These are phyloP conservation scores for Globisporangium cederbergense DNA, from an alignment of 352 stramenopile species.

Conservation along the genomic window DNA sequence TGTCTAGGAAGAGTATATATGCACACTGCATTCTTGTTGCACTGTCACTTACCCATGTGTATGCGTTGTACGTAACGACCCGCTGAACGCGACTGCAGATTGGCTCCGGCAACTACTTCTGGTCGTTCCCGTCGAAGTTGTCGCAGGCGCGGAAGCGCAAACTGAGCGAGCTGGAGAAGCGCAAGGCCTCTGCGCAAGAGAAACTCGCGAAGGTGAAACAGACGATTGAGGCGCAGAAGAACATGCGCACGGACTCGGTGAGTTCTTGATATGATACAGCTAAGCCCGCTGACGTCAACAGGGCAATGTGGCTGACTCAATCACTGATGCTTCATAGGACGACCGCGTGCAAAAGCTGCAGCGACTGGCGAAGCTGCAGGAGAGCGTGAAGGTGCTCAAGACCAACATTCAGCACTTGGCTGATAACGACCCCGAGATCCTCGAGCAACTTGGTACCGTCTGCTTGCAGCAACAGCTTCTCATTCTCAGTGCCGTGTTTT, in stretches of 20 bases:
- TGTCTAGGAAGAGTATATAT: neutral
- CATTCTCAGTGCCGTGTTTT: neutral
- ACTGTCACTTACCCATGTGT: neutral
- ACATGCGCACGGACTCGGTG: conserved; percentile 57
- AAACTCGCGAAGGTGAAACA: conserved; percentile 51
- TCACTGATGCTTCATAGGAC: conserved; percentile 28
- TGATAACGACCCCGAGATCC: conserved; percentile 70
- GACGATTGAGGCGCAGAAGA: conserved; percentile 47
- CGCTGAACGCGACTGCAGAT: conserved; percentile 28
- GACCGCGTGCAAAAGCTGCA: conserved; percentile 62
- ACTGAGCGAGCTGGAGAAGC: conserved; percentile 59
- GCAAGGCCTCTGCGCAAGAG: conserved; percentile 27
- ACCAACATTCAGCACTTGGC: conserved; percentile 57
- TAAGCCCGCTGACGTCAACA: neutral
- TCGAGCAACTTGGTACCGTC: conserved; percentile 53
- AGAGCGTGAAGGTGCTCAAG: conserved; percentile 42
- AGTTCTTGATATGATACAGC: neutral
- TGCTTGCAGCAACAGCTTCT: neutral
- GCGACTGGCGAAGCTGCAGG: conserved; percentile 47
- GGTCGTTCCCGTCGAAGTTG: conserved; percentile 83
- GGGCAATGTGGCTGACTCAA: neutral
- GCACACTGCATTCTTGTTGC: no score
- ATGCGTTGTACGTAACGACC: neutral
- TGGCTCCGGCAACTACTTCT: conserved; percentile 86
- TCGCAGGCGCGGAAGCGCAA: conserved; percentile 80